Evolutionary conservation across 2,329 filamentous ascomycete genomes (phyloP), one percentile per base, ranked within the genome.

Genomic region (Botrytis porri): DNA sequence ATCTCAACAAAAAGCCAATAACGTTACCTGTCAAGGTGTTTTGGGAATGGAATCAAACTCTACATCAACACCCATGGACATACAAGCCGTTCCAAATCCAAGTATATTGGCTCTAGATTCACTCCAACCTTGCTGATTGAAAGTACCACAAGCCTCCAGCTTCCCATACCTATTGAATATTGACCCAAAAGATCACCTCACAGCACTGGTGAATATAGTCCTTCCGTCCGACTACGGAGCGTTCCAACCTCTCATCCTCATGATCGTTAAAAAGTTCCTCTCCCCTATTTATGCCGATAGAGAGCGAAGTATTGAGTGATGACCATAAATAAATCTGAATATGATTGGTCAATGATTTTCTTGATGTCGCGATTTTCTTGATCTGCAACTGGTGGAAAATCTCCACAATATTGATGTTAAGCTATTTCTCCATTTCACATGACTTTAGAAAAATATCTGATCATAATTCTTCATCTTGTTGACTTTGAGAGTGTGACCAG

Each of bases 361-460:
- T 57, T 57, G 51, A 57, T 57, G n/a, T 29, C n/a, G 51, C 18
- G 51, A 57, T 29, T 29, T 18, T 29, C 51, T 18, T 57, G 51
- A 57, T 57, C 51, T 57, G n/a, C n/a, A 57, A 57, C 51, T 57
- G 51, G n/a, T 57, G 51, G 51, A 57, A 57, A 57, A 57, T 57
- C 51, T 57, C 51, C 51, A 57, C 51, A 57, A 57, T 29, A 29
- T 29, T 57, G 51, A 29, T 18, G 16, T 18, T 32, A 8, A 16
- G 51, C 51, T 32, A 57, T 29, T 57, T 57, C n/a, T 57, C 51
- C 51, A 57, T 57, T 32, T 57, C 51, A 57, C 51, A 18, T 57
- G 51, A 29, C 51, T 57, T 57, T 57, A 57, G 16, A 29, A 57
- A 43, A 18, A 57, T 57, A 57, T 57, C n/a, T 29, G 51, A 57